Conservation (phyloP, 257 asterid species). For the Primulina huaijiensis region DNA sequence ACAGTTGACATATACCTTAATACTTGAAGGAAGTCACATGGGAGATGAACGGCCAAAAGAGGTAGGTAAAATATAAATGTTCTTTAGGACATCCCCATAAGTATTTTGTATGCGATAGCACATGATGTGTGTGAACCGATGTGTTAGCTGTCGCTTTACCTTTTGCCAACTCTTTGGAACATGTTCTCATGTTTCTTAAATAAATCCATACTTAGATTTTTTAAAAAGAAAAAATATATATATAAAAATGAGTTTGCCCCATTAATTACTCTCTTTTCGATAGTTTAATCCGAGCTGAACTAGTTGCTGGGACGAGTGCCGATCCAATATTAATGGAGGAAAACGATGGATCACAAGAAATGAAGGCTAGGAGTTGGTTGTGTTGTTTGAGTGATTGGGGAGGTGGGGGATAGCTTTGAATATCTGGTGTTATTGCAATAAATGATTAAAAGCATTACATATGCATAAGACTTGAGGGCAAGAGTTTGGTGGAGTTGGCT, state of each 20-base stretch:
- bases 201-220: not conserved
- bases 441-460: constrained; percentile 14
- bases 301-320: not conserved
- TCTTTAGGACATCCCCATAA: not conserved
- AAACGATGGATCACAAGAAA: constrained; percentile 2
- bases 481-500: not conserved
- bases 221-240: too few relatives aligned
- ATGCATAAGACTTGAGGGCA: not conserved
- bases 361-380: not conserved
- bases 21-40: not conserved
- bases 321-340: not conserved
- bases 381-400: not conserved
- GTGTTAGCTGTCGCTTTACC: not conserved
- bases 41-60: not conserved
- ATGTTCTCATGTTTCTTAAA: not conserved
- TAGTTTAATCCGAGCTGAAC: too few relatives aligned
- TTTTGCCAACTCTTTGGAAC: not conserved
- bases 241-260: not conserved
- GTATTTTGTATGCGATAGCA: not conserved
- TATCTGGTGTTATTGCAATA: constrained; percentile 1
- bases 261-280: not conserved
- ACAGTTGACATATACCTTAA: not conserved
- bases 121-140: not conserved
- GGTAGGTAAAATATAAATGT: not conserved
- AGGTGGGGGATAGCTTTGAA: constrained; percentile 10